Base-by-base conservation (phyloP, 2,329 filamentous ascomycete species). In the Ophiostoma ips region DNA sequence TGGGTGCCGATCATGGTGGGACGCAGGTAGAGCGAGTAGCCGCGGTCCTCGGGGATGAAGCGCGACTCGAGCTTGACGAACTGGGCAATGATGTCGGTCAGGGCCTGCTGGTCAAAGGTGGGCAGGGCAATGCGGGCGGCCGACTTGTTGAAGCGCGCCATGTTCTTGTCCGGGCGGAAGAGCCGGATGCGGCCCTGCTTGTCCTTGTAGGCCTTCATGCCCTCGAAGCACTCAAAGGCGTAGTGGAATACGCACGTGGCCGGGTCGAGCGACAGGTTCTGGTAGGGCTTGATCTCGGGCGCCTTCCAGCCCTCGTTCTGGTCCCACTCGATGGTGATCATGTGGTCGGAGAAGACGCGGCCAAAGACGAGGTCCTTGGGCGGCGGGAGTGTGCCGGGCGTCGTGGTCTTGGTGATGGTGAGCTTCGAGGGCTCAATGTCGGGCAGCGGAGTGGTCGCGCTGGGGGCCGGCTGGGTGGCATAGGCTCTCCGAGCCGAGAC, bases 191-290 rank as follows among this genome's bases (percentile, higher is more conserved):
- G 71, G 59, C 87, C 87, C 40, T 78, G 64, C 60, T 76, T 79
- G 70, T 94, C 87, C 68, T 90, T 94, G 76, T 98, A 98, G 53
- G 92, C 92, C 73, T 98, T 98, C 88, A 96, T 95, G 59, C 92
- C 92, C 72, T 98, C 92, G 68, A 98, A 98, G 66, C 85, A 92
- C 68, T 94, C 87, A 63, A 96, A 96, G 46, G 87, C 92, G 68
- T 98, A 98, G 76, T 98, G 92, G 70, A 98, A 90, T 55, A 96
- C 92, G 70, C 89, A 96, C 33, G 87, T 92, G 40, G 92, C 87
- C 24, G 92, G 92, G 66, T 96, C 92, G 60, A 98, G 83, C 43
- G 86, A 90, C 59, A 98, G 85, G 70, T 95, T 95, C 69, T 95
- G 88, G 73, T 96, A 96, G 18, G 92, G 92, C 16, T 78, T 81